Conservation (phyloP, 2,329 filamentous ascomycete species). For the Emmonsia crescens region DNA sequence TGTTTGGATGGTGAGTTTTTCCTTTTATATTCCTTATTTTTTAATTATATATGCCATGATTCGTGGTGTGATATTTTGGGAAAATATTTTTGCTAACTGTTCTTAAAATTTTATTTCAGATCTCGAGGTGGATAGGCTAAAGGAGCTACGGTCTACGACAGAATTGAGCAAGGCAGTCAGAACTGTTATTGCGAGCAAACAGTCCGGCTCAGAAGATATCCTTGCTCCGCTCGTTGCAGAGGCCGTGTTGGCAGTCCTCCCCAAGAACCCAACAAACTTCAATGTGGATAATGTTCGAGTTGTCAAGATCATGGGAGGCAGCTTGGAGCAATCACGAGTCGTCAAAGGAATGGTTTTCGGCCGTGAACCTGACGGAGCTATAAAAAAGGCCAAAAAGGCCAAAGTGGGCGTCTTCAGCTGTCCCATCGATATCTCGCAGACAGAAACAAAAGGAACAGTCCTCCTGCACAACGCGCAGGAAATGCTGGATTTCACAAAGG, state of each 20-base stretch:
- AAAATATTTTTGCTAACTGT: constrained; percentile 9
- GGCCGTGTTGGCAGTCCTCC: constrained; percentile 71
- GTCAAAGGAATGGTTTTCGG: constrained; percentile 98
- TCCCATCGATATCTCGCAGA: constrained; percentile 88
- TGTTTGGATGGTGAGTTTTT: constrained; percentile 55
- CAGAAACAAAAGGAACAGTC: constrained; percentile 97
- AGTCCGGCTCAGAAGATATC: constrained; percentile 84
- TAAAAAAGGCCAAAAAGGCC: constrained; percentile 85
- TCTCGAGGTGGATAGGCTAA: constrained; percentile 80
- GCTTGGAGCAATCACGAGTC: constrained; percentile 84
- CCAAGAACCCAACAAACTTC: constrained; percentile 92
- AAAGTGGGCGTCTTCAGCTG: constrained; percentile 97
- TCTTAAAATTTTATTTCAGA: constrained; percentile 37
- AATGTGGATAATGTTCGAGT: constrained; percentile 98
- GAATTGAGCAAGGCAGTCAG: constrained; percentile 92
- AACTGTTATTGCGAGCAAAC: constrained; percentile 93
- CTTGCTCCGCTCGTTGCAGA: constrained; percentile 81
- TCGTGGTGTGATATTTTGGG: background rate
- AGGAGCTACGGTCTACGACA: constrained; percentile 65
- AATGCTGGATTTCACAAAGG: constrained; percentile 97
- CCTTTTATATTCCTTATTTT: background rate
- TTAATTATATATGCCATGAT: background rate
- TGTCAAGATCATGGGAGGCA: constrained; percentile 99
- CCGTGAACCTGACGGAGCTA: constrained; percentile 78
- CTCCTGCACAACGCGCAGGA: constrained; percentile 94